A percentile compares a stretch with the other conserved stretches of the same genome.
Evolutionary conservation across 768 basidiomycete genomes (phyloP).

Genomic region (Hygrophorus russula): DNA sequence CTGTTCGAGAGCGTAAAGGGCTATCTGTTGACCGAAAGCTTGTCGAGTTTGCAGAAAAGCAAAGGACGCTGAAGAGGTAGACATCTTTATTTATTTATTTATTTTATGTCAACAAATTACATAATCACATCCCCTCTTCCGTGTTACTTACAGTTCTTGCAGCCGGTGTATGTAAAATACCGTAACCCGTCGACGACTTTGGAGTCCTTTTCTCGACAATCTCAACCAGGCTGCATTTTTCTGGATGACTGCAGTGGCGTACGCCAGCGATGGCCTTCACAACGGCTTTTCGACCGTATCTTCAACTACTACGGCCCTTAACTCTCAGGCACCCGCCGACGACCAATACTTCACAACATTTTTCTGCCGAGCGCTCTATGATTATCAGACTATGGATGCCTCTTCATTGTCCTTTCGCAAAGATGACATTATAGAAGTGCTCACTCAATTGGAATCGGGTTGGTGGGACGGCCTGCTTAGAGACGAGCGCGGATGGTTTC

Average conservation of each 20-base stretch:
- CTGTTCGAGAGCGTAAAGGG: constrained; percentile 84
- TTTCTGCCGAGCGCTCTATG: constrained; percentile 88
- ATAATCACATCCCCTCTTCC: constrained; percentile 14
- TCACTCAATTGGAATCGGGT: constrained; percentile 82
- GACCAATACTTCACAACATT: constrained; percentile 55
- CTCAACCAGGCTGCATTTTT: not conserved
- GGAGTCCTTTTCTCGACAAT: constrained; percentile 1
- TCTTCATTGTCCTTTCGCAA: constrained; percentile 82
- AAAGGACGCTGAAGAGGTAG: constrained; percentile 72
- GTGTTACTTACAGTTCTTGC: constrained; percentile 12
- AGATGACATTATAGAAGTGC: constrained; percentile 89
- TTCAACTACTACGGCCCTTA: constrained; percentile 13
- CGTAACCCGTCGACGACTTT: too few relatives aligned
- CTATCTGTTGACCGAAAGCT: constrained; percentile 94
- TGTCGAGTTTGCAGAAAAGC: constrained; percentile 94
- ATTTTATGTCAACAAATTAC: constrained; percentile 2
- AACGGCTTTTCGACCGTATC: constrained; percentile 6
- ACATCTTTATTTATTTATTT: not conserved
- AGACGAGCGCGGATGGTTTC: constrained; percentile 93
- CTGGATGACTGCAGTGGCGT: not conserved
- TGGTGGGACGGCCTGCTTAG: constrained; percentile 98
- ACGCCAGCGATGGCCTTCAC: constrained; percentile 4
- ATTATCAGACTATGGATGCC: constrained; percentile 79
- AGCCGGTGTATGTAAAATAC: too few relatives aligned
- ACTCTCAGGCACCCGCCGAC: constrained; percentile 28